Evolutionary conservation across 805 yeast species (phyloP), one percentile per base, ranked within the genome.

Genomic region (Metschnikowia borealis): DNA sequence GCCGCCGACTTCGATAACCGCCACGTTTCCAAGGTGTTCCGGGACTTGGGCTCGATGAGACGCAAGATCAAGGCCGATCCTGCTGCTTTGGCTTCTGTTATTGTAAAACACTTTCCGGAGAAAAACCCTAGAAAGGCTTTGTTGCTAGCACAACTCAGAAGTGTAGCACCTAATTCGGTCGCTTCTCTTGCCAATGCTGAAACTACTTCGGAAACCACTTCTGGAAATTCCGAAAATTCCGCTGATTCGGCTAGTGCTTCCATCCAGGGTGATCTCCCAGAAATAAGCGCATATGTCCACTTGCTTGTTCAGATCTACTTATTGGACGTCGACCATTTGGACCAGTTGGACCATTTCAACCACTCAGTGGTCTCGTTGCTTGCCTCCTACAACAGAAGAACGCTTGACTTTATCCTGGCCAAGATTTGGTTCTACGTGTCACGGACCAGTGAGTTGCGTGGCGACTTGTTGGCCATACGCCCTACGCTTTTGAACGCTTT

Each of bases 371-470:
- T 85, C 49, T 63, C 71, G 13, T 71, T 83, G 47, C 76, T 89
- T 63, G 77, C 79, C 51, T 67, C 75, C 13, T 85, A 85, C 71
- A 89, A 89, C 69, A 82, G 86, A 56, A 81, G 98, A 56, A 80
- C 95, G 4, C 73, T 92, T 57, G 98, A 94, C 69, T 82, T 87
- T 61, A 78, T 94, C 51, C 83, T 83, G 56, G 94, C 98, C 14
- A 92, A 91, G 67, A 77, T 87, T 53, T 94, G 98, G 98, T 94
- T 92, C 66, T 92, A 90, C 71, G 50, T 58, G n/a, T 51, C 85
- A 41, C 82, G 96, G 67, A 80, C 90, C 1, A 81, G 82, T 57
- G 98, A 92, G 71, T 70, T 84, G 49, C 63, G 73, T 31, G 61
- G 62, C 29, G 76, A 83, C 57, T 70, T 81, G 52, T 71, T 76